Conservation (phyloP, 1,139 yeast species). For the Saccharomycopsis crataegensis region DNA sequence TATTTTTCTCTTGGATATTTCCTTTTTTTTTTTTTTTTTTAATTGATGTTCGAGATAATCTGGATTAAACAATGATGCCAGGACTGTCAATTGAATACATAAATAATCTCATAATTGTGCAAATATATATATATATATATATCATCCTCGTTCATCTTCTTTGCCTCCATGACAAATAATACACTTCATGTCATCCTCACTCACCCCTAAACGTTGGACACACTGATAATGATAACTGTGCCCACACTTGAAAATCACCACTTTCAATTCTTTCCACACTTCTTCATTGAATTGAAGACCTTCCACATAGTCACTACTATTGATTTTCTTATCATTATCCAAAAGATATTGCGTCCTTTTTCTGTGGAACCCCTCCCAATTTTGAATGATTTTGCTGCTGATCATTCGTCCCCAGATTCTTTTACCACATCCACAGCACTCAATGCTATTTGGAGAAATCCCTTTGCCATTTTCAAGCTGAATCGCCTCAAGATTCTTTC, state of each 20-base stretch:
- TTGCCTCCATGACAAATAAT: constrained; percentile 24
- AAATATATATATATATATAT: too few species aligned
- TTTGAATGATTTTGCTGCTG: constrained; percentile 33
- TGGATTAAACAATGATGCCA: too few species aligned
- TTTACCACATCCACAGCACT: constrained; percentile 68
- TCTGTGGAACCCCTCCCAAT: constrained; percentile 38
- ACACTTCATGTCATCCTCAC: constrained; percentile 22
- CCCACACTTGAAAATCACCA: constrained; percentile 45
- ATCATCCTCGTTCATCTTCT: too few species aligned
- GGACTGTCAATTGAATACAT: too few species aligned
- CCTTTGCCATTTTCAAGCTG: constrained; percentile 42
- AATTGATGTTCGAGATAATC: too few species aligned
- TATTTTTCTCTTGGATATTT: too few species aligned
- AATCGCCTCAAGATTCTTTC: constrained; percentile 36
- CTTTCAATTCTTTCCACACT: constrained; percentile 24
- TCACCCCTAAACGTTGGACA: constrained; percentile 39
- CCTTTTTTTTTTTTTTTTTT: too few species aligned
- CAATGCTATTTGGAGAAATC: constrained; percentile 46
- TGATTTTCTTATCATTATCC: constrained; percentile 9
- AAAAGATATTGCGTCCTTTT: constrained; percentile 17
- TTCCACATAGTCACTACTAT: constrained; percentile 14
- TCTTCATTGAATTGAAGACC: constrained; percentile 21
- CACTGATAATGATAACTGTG: constrained; percentile 70
- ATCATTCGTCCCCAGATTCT: constrained; percentile 56
- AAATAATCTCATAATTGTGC: too few species aligned